phyloP scores from a whole-genome alignment of 148 eudicot species.

The Rhododendron henanense region DNA sequence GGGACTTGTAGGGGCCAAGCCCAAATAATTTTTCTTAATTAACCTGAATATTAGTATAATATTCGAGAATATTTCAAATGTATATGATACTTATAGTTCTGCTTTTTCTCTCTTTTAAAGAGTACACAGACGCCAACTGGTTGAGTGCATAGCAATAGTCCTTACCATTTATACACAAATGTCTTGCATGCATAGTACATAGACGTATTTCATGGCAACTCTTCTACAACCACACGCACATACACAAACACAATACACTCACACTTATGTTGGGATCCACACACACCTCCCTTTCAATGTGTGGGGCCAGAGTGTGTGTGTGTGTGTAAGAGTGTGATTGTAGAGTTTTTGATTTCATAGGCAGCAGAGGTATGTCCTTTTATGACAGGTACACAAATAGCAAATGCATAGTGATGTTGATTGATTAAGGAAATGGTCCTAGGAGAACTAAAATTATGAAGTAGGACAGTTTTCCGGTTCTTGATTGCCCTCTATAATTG shows the following conservation, averaged over 20 bases:
- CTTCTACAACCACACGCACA: too few relatives aligned
- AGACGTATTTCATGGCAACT: neutral
- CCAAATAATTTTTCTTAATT: too few relatives aligned
- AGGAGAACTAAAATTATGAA: neutral
- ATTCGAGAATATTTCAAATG: too few relatives aligned
- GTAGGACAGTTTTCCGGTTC: neutral
- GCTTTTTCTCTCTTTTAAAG: neutral
- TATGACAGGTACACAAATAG: neutral
- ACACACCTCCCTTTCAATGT: neutral
- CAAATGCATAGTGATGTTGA: neutral
- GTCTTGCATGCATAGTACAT: neutral
- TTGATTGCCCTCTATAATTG: neutral
- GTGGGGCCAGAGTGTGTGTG: neutral
- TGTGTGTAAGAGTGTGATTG: neutral
- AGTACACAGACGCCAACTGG: neutral
- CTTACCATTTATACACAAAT: neutral
- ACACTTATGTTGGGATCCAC: neutral
- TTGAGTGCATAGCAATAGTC: too few relatives aligned
- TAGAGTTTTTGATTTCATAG: neutral
- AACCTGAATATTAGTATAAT: too few relatives aligned
- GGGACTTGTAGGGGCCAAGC: too few relatives aligned
- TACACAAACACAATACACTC: too few relatives aligned
- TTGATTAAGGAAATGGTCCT: neutral
- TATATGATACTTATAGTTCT: neutral
- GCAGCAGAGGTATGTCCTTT: neutral